Evolutionary conservation across 306 rosid species (phyloP), one percentile per base, ranked within the genome.

Genomic region (Acmispon strigosus): DNA sequence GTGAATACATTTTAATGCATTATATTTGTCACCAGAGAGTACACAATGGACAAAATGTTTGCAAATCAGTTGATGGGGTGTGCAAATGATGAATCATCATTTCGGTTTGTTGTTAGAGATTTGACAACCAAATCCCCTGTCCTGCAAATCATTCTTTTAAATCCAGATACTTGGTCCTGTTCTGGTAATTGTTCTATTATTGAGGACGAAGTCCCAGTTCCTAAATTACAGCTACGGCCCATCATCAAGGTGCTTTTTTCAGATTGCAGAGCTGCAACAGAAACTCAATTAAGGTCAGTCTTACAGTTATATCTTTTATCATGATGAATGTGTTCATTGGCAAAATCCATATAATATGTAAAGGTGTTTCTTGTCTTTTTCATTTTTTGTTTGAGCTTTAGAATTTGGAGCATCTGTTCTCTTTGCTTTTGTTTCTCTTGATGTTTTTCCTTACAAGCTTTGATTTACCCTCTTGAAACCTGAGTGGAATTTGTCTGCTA

Each of bases 51-150:
- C 47, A 86, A 81, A 71, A 87, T 94, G 99, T 91, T 89, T 44
- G 86, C 87, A 15, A 80, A 69, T 82, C 94, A 82, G 89, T 84
- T 91, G 78, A 54, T 84, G 43, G 91, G 89, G 78, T 81, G 82
- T 80, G 92, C 96, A 58, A 82, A 76, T 48, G 95, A 89, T 45
- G 96, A 91, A 84, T 81, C 92, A 51, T 82, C 90, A n/a, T 94
- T 83, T 79, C 87, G 99, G 75, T 91, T 89, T n/a, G 81, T 86
- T 70, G 76, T 89, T 57, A 86, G 85, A 74, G 97, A 94, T 73
- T 76, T 94, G 76, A 77, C 81, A 78, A 83, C 88, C 70, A 80
- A 67, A 76, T 65, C 83, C 70, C 87, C 91, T 43, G 65, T 74
- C 70, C 79, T 89, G 83, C 96, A 87, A 82, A 70, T 94, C 74